Evolutionary conservation across 257 asterid genomes (phyloP), one percentile per base, ranked within the genome.

Genomic region (Capsicum pubescens): DNA sequence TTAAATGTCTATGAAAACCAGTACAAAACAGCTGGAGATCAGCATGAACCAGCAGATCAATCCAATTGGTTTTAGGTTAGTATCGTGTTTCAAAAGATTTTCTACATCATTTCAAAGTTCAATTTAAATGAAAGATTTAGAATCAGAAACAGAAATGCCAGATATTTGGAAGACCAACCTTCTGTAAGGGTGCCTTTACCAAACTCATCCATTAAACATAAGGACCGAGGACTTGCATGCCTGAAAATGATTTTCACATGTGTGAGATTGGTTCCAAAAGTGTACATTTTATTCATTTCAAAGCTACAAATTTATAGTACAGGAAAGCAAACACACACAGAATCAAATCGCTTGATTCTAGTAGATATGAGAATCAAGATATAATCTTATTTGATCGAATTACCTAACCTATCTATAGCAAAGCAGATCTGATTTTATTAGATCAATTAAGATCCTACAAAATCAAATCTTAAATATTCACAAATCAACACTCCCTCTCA

Each of bases 111-210:
- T 48, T 74, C 81, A 54, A 76, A 26, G 48, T 56, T 6, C 48
- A 76, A 8, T 32, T 26, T 76, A 72, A 72, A 26, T 76, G 81
- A 76, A 76, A 52, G 16, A 52, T 76, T 13, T 52, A 13, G 63
- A 76, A 76, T 52, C 21, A 76, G 81, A 9, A 54, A 7, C 48
- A 55, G 9, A 80, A 76, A 80, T 6, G 9, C 63, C 39, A 81
- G 79, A 44, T 26, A 42, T 59, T 66, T 76, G 48, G 52, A 67
- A 54, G 60, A 89, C 93, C 86, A 86, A 96, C 98, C 99, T 92
- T 92, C 99, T 71, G 98, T 90, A 74, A 96, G 98, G 79, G 99
- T 96, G 88, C 99, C 98, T 88, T 96, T 96, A 42, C 99, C 99
- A 86, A 96, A 96, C 87, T 96, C 99, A 90, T 96, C 99, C 88